These are phyloP conservation scores for Phytophthora megakarya DNA, from an alignment of 352 stramenopile genomes.

Conservation along the genomic window DNA sequence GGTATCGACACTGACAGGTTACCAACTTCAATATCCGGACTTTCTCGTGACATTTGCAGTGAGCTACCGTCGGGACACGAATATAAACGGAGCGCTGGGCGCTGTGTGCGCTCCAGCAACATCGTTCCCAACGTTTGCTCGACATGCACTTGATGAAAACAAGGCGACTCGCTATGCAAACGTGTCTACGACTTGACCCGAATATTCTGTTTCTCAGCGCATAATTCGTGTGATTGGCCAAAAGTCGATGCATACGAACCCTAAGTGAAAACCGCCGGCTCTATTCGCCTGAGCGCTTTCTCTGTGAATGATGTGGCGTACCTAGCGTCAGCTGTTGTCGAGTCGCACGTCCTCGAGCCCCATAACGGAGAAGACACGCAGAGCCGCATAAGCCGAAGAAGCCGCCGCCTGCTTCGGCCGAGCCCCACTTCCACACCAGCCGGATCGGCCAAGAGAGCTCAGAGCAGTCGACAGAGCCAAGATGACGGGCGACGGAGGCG, in stretches of 20 bases:
- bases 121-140: too few relatives aligned
- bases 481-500: slow-evolving; percentile 48
- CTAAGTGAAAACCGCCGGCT: slow-evolving; percentile 29
- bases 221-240: slow-evolving; percentile 17
- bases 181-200: background rate
- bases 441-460: slow-evolving; percentile 9
- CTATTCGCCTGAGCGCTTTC: slow-evolving; percentile 26
- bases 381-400: slow-evolving; percentile 30
- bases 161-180: too few relatives aligned
- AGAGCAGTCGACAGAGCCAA: slow-evolving; percentile 5
- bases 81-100: background rate
- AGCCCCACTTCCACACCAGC: slow-evolving; percentile 18
- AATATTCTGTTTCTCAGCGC: background rate
- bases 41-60: background rate
- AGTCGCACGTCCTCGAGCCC: slow-evolving; percentile 38
- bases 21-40: background rate
- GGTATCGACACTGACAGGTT: background rate
- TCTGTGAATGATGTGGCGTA: slow-evolving; percentile 36
- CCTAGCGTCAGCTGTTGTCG: slow-evolving; percentile 33
- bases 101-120: background rate
- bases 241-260: slow-evolving; percentile 18
- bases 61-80: background rate
- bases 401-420: background rate
- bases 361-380: slow-evolving; percentile 35
- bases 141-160: too few relatives aligned